These are phyloP conservation scores for Mallotus nudiflorus DNA, from an alignment of 345 rosid species.

Conservation along the genomic window DNA sequence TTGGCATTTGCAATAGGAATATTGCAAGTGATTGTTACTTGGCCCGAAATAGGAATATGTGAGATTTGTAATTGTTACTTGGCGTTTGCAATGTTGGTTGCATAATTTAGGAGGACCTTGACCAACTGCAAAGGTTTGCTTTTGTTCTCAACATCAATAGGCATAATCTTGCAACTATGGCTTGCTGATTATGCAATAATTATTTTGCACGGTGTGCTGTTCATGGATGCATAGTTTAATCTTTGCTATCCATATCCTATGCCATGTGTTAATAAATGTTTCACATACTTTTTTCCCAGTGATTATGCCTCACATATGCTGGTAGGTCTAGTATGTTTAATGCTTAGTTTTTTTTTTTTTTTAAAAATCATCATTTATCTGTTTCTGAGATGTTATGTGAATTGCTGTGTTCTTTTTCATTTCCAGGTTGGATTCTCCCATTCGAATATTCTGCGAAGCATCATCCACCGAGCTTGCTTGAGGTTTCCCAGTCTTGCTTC, in stretches of 20 bases:
- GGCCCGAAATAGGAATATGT: neutral
- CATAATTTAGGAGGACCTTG: neutral
- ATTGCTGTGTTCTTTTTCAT: slow-evolving; percentile 17
- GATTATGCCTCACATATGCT: neutral
- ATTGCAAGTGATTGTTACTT: too few relatives aligned
- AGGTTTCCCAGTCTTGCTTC: slow-evolving; percentile 69
- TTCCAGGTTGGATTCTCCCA: slow-evolving; percentile 97
- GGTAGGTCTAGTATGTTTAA: neutral
- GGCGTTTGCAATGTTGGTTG: neutral
- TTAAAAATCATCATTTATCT: neutral
- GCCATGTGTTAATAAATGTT: slow-evolving; percentile 9
- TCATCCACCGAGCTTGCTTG: slow-evolving; percentile 68
- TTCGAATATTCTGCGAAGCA: slow-evolving; percentile 76
- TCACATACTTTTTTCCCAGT: too few relatives aligned
- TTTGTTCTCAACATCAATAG: neutral
- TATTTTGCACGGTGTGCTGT: neutral
- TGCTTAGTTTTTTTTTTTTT: slow-evolving; percentile 6
- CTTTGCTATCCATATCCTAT: slow-evolving; percentile 14
- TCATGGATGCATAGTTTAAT: neutral
- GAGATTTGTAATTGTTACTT: neutral
- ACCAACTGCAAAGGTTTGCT: neutral
- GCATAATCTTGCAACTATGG: neutral
- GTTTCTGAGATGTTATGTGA: slow-evolving; percentile 4
- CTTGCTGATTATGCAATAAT: too few relatives aligned
- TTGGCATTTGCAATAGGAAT: neutral